Evolutionary conservation across 1,284 basidiomycete genomes (phyloP), one percentile per base, ranked within the genome.

Genomic region (Ustilago hordei): DNA sequence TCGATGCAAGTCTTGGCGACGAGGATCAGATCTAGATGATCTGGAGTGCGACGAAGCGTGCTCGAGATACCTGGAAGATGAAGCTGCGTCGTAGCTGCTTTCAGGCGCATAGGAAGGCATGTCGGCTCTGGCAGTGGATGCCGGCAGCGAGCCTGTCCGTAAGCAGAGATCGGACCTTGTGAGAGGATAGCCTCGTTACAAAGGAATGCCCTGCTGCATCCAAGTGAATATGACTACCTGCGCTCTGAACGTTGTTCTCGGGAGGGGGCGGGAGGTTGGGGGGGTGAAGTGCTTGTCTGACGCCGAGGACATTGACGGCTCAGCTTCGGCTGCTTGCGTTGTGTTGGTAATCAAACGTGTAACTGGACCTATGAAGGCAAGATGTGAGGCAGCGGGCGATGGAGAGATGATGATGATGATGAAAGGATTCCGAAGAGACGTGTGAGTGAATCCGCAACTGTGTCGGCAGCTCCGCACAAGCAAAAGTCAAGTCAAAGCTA

Each of bases 1-100:
- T 19, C 43, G 34, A 36, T 50, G 11, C 8, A 34, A 2, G n/a
- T 60, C 63, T 13, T 59, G 47, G 15, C 13, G 43, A 32, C 32
- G 39, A 28, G 39, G 53, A 41, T 64, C 60, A 5, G 45, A 39
- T 47, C 64, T 54, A 34, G 56, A 60, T 4, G 63, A 55, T 39
- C 63, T 57, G 5, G 60, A 63, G 13, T 52, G 52, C 4, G 62
- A 58, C 9, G 60, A 55, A 34, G 17, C 23, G 12, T 41, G 48
- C n/a, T 65, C 69, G n/a, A 38, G 19, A 45, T 53, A 54, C 53
- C 55, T 64, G 54, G 70, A 67, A 35, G 64, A 60, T 13, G 70
- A 72, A 19, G 41, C 48, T 41, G 60, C 53, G 52, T 54, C 65
- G 31, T 64, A 55, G 58, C 70, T 59, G 11, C 35, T 64, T 12